Evolutionary conservation across 495 filamentous ascomycete genomes (phyloP), one percentile per base, ranked within the genome.

Genomic region (Penicillium cinerascens): DNA sequence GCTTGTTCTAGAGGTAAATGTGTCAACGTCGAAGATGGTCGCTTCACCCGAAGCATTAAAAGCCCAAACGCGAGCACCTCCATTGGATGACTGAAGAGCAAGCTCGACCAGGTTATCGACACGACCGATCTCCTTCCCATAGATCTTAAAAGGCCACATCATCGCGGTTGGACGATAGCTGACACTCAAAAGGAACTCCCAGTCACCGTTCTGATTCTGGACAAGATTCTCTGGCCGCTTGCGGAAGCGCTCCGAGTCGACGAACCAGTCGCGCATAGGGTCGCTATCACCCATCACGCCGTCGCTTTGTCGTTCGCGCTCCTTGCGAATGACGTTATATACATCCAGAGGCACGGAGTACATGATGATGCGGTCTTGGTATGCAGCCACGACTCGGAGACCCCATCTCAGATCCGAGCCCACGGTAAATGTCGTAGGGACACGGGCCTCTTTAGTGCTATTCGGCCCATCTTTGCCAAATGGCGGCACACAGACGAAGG

Each of bases 281-380:
- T 71, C 66, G 35, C 65, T 68, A 29, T 70, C 62, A 0, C 69
- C 72, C 65, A 75, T 69, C 0, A 72, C 55, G 5, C 64, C 59
- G n/a, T 66, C 63, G 0, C 49, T 53, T 53, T 73, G 71, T 2
- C 58, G 54, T 37, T 71, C 60, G 4, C 72, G 69, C 42, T 75
- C 72, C 36, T 62, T 69, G 22, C 65, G 64, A 20, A 75, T 60
- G 7, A 74, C 65, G 44, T 78, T 68, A 44, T 82, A 84, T 2
- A 82, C 63, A 63, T 89, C 86, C 0, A 78, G 62, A 0, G 87
- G 84, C 8, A 90, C 68, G 8, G 78, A 81, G 58, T 84, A 90
- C 0, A 90, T 61, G 38, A 81, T 75, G 16, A 89, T 65, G 7
- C 58, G 59, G 36, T 78, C 69, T 6, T 72, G 71, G 52, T 80